Conservation (phyloP, 495 filamentous ascomycete genomes). For the Penicillium arizonense region DNA sequence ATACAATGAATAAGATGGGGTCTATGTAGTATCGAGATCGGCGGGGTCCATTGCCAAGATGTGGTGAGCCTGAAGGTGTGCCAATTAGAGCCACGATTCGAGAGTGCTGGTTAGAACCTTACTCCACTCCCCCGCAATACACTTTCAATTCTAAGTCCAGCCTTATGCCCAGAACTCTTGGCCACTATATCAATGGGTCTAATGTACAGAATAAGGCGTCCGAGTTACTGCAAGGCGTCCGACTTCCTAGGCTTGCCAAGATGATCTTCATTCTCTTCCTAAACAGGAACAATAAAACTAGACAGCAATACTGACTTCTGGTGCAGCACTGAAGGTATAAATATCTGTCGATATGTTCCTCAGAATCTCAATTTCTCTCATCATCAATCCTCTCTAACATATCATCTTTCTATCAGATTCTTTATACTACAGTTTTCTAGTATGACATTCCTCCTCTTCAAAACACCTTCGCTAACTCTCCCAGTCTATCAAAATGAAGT, state of each 20-base stretch:
- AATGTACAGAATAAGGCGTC: constrained; percentile 5
- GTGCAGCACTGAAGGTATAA: neutral
- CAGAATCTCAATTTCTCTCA: neutral
- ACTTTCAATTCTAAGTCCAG: constrained; percentile 6
- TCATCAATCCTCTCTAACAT: neutral
- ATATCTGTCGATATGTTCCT: neutral
- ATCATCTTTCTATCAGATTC: neutral
- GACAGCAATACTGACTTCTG: neutral
- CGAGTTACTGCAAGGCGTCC: neutral
- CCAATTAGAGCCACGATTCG: constrained; percentile 1
- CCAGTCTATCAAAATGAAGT: constrained; percentile 12
- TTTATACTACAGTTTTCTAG: neutral
- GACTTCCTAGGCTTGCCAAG: constrained; percentile 6
- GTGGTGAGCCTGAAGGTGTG: constrained; percentile 1
- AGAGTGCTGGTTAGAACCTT: constrained; percentile 1
- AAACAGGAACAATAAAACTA: neutral
- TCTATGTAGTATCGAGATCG: constrained; percentile 1
- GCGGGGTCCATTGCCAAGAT: neutral
- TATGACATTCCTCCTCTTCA: neutral
- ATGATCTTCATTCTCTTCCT: constrained; percentile 8
- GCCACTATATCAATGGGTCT: neutral
- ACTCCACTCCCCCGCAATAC: constrained; percentile 1
- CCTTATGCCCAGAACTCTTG: neutral
- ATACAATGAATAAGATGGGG: neutral
- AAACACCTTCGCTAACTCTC: neutral